Evolutionary conservation across 2,329 filamentous ascomycete species (phyloP).

Genomic region (Claviceps arundinis): DNA sequence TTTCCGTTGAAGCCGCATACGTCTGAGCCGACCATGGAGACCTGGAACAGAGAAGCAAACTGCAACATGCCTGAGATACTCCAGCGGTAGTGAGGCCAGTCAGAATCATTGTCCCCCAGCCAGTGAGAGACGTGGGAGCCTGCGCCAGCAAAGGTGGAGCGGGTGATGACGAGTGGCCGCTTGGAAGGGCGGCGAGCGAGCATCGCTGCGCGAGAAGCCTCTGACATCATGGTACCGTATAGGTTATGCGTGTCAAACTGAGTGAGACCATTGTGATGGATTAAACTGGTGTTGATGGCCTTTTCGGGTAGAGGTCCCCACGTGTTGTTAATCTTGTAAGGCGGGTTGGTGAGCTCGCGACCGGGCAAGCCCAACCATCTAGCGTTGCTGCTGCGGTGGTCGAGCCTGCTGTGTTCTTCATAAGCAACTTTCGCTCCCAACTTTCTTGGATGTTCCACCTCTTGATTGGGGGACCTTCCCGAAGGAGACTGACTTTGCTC

Average conservation of each 20-base stretch:
- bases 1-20: slow-evolving; percentile 64
- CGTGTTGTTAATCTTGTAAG: slow-evolving; percentile 10
- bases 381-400: neutral
- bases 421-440: no score
- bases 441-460: neutral
- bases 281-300: slow-evolving; percentile 53
- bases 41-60: slow-evolving; percentile 52
- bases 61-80: slow-evolving; percentile 46
- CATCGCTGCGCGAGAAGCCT: slow-evolving; percentile 53
- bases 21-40: slow-evolving; percentile 58
- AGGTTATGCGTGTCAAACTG: slow-evolving; percentile 70
- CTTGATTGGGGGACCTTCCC: neutral
- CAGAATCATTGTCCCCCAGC: slow-evolving; percentile 33
- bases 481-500: neutral
- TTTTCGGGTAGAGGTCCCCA: slow-evolving; percentile 38
- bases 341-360: slow-evolving; percentile 11
- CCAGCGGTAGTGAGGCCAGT: slow-evolving; percentile 44
- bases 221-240: slow-evolving; percentile 66
- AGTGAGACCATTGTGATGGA: slow-evolving; percentile 51
- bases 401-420: no score
- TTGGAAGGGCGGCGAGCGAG: slow-evolving; percentile 45
- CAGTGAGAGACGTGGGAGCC: slow-evolving; percentile 50
- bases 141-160: slow-evolving; percentile 62
- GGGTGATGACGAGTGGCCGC: slow-evolving; percentile 60
- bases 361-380: slow-evolving; percentile 9